Evolutionary conservation across 2,329 filamentous ascomycete species (phyloP).

Genomic region (Ophiostoma ips): DNA sequence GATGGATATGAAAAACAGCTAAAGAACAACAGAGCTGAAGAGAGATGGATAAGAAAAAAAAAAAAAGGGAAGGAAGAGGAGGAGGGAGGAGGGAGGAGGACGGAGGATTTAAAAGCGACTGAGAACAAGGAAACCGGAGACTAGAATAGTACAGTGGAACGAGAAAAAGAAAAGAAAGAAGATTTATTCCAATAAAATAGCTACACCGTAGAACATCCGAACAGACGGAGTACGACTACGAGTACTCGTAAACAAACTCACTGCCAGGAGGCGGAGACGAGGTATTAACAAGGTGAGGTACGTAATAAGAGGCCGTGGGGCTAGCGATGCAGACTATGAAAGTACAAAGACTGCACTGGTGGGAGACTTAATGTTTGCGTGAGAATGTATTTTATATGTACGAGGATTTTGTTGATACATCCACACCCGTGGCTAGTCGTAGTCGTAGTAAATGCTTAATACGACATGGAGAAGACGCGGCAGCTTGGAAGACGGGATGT

Average conservation of each 20-base stretch:
- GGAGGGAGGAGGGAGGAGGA: constrained; percentile 2
- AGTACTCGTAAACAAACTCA: neutral
- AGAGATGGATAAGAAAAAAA: neutral
- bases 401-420: neutral
- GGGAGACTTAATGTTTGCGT: too few species aligned
- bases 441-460: too few species aligned
- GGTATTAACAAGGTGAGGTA: constrained; percentile 6
- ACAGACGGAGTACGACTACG: neutral
- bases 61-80: neutral
- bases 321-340: constrained; percentile 1
- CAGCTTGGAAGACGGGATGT: too few species aligned
- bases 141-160: neutral
- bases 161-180: neutral
- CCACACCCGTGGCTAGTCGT: neutral
- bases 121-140: constrained; percentile 1
- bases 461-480: too few species aligned
- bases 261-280: constrained; percentile 7
- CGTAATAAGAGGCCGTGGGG: constrained; percentile 1
- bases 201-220: neutral
- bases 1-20: neutral
- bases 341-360: neutral
- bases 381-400: too few species aligned
- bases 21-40: neutral
- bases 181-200: neutral
- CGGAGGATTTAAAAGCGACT: neutral